Evolutionary conservation across 306 rosid species (phyloP).

Genomic region (Abrus precatorius): DNA sequence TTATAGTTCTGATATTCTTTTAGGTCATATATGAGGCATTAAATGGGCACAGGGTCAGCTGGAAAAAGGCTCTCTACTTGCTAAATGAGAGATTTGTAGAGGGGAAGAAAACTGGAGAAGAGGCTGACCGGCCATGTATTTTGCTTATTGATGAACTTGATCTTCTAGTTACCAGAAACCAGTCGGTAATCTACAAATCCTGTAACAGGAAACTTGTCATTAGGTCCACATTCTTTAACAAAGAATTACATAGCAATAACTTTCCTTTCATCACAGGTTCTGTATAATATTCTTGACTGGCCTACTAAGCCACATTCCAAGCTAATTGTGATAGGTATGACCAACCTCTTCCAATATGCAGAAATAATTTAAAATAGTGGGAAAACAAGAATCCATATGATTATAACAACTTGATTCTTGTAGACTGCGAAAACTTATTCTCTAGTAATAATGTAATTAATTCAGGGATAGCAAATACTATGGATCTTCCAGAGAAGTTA

Average conservation of each 20-base stretch:
- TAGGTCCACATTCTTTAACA: constrained; percentile 10
- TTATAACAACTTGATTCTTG: constrained; percentile 31
- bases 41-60: constrained; percentile 85
- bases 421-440: constrained; percentile 39
- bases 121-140: constrained; percentile 87
- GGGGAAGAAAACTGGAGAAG: constrained; percentile 69
- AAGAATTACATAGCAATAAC: constrained; percentile 17
- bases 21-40: constrained; percentile 94
- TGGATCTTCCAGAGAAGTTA: constrained; percentile 99
- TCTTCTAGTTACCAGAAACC: constrained; percentile 97
- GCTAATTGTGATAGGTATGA: constrained; percentile 83
- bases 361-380: neutral
- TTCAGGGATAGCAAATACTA: constrained; percentile 97
- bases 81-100: constrained; percentile 82
- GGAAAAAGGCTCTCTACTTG: constrained; percentile 93
- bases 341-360: constrained; percentile 7
- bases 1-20: constrained; percentile 43
- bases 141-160: constrained; percentile 97
- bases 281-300: constrained; percentile 97
- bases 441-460: constrained; percentile 36
- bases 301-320: constrained; percentile 94
- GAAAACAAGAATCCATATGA: constrained; percentile 33
- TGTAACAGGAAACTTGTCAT: constrained; percentile 42
- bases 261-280: constrained; percentile 63
- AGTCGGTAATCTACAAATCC: constrained; percentile 71